Evolutionary conservation across 2,329 filamentous ascomycete genomes (phyloP).

Genomic region (Venturia asperata): DNA sequence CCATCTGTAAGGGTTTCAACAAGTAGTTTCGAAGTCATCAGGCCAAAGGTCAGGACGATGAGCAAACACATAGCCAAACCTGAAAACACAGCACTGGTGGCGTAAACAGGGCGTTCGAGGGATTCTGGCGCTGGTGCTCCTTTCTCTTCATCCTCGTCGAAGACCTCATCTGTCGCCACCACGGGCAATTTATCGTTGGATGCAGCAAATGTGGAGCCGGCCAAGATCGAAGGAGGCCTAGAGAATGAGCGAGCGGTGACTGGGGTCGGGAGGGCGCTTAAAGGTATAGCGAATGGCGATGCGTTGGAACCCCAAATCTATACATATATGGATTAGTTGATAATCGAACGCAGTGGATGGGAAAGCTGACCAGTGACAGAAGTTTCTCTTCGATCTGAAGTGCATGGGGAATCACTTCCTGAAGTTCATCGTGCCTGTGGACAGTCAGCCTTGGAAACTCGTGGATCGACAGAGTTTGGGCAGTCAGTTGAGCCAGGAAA

Average conservation of each 20-base stretch:
- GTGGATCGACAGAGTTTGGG: too few species aligned
- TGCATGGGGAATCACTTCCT: slow-evolving; percentile 36
- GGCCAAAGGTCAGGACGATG: slow-evolving; percentile 31
- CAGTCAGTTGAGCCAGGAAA: too few species aligned
- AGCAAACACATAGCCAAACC: slow-evolving; percentile 35
- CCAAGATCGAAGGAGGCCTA: neutral
- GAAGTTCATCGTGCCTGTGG: slow-evolving; percentile 36
- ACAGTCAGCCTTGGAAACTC: neutral
- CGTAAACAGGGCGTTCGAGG: slow-evolving; percentile 36
- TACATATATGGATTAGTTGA: neutral
- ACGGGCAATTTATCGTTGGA: slow-evolving; percentile 1
- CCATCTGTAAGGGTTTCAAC: slow-evolving; percentile 18
- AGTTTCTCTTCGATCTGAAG: slow-evolving; percentile 24
- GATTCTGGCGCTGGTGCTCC: slow-evolving; percentile 31
- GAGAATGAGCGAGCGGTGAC: slow-evolving; percentile 20
- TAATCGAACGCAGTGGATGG: too few species aligned
- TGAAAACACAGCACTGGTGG: slow-evolving; percentile 35
- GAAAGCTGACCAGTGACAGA: slow-evolving; percentile 13
- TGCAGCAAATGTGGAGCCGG: neutral
- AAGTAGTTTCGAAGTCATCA: slow-evolving; percentile 15
- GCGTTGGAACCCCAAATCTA: slow-evolving; percentile 18
- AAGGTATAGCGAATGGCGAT: slow-evolving; percentile 13
- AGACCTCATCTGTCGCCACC: neutral
- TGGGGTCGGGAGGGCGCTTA: slow-evolving; percentile 22
- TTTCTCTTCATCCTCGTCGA: slow-evolving; percentile 21